Evolutionary conservation across 495 filamentous ascomycete genomes (phyloP), one percentile per base, ranked within the genome.

Genomic region (Penicillium longicatenatum): DNA sequence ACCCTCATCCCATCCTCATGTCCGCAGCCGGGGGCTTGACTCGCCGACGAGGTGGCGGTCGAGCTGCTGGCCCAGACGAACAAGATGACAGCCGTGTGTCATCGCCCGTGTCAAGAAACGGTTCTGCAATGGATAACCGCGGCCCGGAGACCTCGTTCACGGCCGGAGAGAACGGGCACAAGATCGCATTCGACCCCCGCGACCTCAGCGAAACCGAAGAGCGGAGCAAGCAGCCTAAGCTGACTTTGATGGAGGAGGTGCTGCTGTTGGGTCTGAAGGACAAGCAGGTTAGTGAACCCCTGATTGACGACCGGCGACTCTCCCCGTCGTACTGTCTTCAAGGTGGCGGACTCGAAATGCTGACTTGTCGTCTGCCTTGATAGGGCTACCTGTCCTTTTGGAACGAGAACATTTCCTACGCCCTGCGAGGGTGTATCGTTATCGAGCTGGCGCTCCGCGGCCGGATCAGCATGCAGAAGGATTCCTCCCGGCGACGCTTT

Each of bases 391-490:
- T 98, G 58, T 98, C 95, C 8, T 98, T 98, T 76, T 98, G 94
- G 94, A 98, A 98, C 71, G 94, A 98, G 75, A 98, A 98, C 75
- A 98, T 98, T 57, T 97, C 92, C 29, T 98, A 98, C 73, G 94
- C 94, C 56, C 79, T 98, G 58, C 88, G 94, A 69, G 94, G 94
- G 63, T 98, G 94, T 73, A 98, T 98, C 69, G 95, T 98, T 59
- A 90, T 97, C 67, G 94, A 98, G 70, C 79, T 98, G 57, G 94
- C 94, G 54, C 94, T 98, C 75, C 83, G 95, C 54, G 95, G 95
- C 63, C 91, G 94, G 55, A 89, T 98, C 68, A 94, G 89, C 82
- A 98, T 98, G 94, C 90, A 97, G 75, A 97, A 94, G 73, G 95
- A 97, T 77, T 89, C 92, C 14, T 92, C 91, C 55, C 83, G 94